Base-by-base conservation (phyloP, 306 rosid species). In the Prunus mongolica region DNA sequence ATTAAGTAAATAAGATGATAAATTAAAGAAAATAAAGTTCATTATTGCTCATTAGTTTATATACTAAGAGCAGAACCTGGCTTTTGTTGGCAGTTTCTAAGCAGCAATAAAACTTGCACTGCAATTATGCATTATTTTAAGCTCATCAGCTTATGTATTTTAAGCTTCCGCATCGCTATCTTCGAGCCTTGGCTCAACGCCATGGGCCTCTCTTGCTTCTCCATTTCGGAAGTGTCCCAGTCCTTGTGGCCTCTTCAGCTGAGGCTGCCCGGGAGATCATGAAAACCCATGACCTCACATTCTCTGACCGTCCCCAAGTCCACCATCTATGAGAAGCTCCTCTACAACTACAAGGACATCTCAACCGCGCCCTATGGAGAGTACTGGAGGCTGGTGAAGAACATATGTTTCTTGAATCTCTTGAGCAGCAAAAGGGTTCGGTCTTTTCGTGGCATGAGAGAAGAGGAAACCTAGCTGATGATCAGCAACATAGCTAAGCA, bases 151-250 rank as follows among this genome's bases (percentile, higher is more conserved):
- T 30, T 30, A 3, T 30, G 34, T 30, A 30, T 30, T 30, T 30
- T 30, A 32, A 32, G 38, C 38, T 32, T 32, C 85, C 90, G 62
- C 84, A 83, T 28, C 82, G 76, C 45, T 71, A 81, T 0, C 86
- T 89, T 52, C 67, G 38, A 58, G 32, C 69, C 41, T 14, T 89
- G 16, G 73, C 90, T 57, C 38, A 71, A 44, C 62, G 49, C 47
- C 76, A 85, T 46, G 89, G 91, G 45, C 87, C 86, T 27, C 51
- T 86, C 20, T 83, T 89, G 93, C 74, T 79, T n/a, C 81, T 89
- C 65, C 89, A 74, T 38, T 69, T 88, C 1, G 89, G 93, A 5
- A 78, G 22, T 7, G 50, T 62, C 0, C 89, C 83, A 0, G 68
- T 72, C 57, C 83, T 89, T 1, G 83, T 86, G 6, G 68, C 80